Percentiles rank a stretch among this genome's conserved stretches.
These are phyloP conservation scores for Metschnikowia bowlesiae DNA, from an alignment of 805 yeast genomes.

Conservation along the genomic window DNA sequence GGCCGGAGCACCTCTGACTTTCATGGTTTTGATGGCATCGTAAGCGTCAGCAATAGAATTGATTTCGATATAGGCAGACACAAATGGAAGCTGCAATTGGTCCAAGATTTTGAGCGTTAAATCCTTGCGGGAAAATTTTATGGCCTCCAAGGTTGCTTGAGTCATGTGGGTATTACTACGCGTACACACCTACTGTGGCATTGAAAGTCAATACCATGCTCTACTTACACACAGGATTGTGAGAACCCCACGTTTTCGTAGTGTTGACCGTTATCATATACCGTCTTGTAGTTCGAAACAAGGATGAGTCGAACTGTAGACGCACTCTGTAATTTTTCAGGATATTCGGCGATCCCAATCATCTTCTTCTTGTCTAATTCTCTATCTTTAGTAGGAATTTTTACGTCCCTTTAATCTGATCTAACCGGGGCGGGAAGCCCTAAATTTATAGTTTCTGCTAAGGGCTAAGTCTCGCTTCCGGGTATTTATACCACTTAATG, in stretches of 20 bases:
- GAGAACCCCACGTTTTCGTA: slow-evolving; percentile 2
- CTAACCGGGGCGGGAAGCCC: no score
- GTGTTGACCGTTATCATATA: background rate
- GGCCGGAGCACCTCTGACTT: slow-evolving; percentile 98
- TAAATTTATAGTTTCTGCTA: no score
- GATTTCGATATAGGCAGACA: slow-evolving; percentile 63
- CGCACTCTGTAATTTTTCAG: no score
- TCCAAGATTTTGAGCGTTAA: slow-evolving; percentile 61
- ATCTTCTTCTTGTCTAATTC: no score
- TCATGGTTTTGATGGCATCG: slow-evolving; percentile 82
- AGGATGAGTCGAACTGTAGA: no score
- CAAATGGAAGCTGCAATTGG: slow-evolving; percentile 78
- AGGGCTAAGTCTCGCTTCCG: no score
- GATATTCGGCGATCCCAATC: no score
- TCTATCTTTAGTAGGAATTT: no score
- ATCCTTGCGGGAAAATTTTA: slow-evolving; percentile 50
- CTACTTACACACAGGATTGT: slow-evolving; percentile 4
- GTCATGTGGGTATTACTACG: slow-evolving; percentile 1
- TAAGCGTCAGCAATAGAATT: slow-evolving; percentile 68
- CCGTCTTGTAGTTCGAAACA: background rate
- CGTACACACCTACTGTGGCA: background rate
- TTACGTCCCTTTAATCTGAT: no score
- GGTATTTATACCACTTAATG: no score
- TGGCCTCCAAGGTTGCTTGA: slow-evolving; percentile 48
- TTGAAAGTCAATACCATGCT: background rate